These are phyloP conservation scores for Pleurotus giganteus DNA, from an alignment of 768 basidiomycete genomes.

Conservation along the genomic window DNA sequence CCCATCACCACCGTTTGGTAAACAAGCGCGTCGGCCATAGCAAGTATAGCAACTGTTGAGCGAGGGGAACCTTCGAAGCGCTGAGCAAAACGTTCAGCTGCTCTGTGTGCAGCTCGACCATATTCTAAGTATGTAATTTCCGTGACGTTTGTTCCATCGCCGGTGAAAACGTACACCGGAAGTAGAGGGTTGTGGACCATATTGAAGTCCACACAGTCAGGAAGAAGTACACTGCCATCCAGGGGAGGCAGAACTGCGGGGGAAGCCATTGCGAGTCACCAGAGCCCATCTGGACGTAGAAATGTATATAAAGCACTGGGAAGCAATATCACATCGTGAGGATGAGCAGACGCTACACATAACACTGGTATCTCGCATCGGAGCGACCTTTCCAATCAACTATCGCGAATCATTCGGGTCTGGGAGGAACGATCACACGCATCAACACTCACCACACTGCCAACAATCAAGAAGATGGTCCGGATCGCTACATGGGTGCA, in stretches of 20 bases:
- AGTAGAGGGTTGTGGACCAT: constrained; percentile 28
- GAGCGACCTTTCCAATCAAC: too few species aligned
- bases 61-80: constrained; percentile 21
- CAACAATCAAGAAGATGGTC: too few species aligned
- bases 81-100: constrained; percentile 37
- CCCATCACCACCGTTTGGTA: constrained; percentile 42
- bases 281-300: too few species aligned
- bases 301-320: too few species aligned
- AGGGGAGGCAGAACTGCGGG: constrained; percentile 22
- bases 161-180: constrained; percentile 27
- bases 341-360: too few species aligned
- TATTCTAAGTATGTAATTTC: constrained; percentile 40
- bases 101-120: constrained; percentile 39
- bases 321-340: too few species aligned
- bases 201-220: constrained; percentile 32
- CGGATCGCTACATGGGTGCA: too few species aligned
- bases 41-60: constrained; percentile 33
- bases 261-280: too few species aligned
- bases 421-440: too few species aligned
- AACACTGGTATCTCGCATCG: too few species aligned
- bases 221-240: constrained; percentile 30
- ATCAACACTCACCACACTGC: too few species aligned
- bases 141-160: constrained; percentile 15
- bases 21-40: constrained; percentile 29
- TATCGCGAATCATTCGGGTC: too few species aligned